Evolutionary conservation across 2,329 filamentous ascomycete genomes (phyloP).

Genomic region (Magnaporthiopsis poae): DNA sequence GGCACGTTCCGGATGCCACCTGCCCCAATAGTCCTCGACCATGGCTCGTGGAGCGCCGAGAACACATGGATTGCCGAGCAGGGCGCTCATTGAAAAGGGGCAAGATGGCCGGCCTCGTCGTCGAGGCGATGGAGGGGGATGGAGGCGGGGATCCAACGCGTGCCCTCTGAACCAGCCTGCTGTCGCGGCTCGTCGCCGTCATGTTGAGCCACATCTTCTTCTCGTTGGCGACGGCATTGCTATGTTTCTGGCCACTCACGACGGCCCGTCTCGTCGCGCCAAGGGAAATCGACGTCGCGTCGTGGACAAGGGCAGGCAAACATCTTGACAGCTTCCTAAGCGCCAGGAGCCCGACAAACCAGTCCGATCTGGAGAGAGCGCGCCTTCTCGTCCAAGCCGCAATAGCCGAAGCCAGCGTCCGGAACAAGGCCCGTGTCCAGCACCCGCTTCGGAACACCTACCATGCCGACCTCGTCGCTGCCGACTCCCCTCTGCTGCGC

Average conservation of each 20-base stretch:
- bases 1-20: not conserved
- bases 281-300: not conserved
- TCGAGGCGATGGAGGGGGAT: too few relatives aligned
- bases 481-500: not conserved
- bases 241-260: not conserved
- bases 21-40: not conserved
- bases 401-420: slow-evolving; percentile 5
- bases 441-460: slow-evolving; percentile 8
- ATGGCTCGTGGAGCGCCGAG: not conserved
- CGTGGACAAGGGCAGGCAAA: not conserved
- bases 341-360: not conserved
- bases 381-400: slow-evolving; percentile 5
- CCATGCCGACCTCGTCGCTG: not conserved
- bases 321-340: not conserved
- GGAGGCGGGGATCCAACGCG: not conserved
- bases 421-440: slow-evolving; percentile 2
- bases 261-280: not conserved
- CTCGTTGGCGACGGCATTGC: not conserved
- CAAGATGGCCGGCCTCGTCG: not conserved
- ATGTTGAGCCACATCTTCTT: not conserved
- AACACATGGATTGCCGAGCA: not conserved
- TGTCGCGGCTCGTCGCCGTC: not conserved
- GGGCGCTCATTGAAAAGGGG: not conserved
- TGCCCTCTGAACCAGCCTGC: not conserved
- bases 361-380: slow-evolving; percentile 1